Conservation (phyloP, 345 rosid genomes). For the Heritiera littoralis region DNA sequence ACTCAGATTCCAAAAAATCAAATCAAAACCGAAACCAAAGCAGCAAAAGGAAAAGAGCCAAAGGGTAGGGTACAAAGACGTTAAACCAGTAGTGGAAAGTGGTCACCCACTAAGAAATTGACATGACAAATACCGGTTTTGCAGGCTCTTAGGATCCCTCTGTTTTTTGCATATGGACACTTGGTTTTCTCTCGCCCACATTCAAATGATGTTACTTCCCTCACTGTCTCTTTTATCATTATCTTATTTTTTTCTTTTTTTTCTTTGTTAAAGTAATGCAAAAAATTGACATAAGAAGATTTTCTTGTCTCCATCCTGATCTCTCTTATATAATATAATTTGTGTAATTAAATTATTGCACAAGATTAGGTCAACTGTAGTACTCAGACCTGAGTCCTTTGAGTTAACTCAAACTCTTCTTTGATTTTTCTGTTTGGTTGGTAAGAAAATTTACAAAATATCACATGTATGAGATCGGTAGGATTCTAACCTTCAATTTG, state of each 20-base stretch:
- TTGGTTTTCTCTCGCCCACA: neutral
- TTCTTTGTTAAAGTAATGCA: neutral
- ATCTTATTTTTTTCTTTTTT: neutral
- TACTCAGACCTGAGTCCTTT: neutral
- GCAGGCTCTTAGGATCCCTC: neutral
- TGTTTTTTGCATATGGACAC: neutral
- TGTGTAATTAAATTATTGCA: neutral
- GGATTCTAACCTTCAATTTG: neutral
- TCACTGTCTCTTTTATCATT: neutral
- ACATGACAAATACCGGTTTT: constrained; percentile 18
- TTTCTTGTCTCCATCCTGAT: neutral
- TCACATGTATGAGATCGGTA: neutral
- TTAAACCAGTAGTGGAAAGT: constrained; percentile 20
- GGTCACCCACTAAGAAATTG: constrained; percentile 19
- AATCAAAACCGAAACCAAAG: neutral
- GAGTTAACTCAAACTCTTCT: neutral
- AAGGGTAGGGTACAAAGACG: neutral
- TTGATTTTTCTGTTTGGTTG: constrained; percentile 7
- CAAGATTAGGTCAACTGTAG: constrained; percentile 16
- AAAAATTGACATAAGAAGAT: neutral
- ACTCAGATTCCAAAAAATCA: neutral
- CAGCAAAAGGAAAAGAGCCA: neutral
- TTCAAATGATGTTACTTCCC: neutral
- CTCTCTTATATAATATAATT: neutral
- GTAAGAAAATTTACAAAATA: neutral